Evolutionary conservation across 257 asterid species (phyloP).

Genomic region (Rubia yunnanensis): DNA sequence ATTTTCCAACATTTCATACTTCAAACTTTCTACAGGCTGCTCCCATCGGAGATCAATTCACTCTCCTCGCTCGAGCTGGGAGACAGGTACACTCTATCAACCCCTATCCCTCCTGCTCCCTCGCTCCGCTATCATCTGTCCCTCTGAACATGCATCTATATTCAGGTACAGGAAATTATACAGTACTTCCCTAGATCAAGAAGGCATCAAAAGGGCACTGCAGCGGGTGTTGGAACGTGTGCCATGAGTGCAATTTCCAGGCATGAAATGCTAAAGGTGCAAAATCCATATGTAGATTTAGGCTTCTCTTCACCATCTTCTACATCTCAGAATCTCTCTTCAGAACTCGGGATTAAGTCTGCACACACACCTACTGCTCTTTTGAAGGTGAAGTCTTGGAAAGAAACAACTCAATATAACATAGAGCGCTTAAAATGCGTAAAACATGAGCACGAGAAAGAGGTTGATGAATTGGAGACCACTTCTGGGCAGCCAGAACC

Average conservation of each 20-base stretch:
- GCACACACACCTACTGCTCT: too few species aligned
- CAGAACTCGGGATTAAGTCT: too few species aligned
- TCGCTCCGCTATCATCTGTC: not conserved
- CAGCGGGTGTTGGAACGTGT: slow-evolving; percentile 83
- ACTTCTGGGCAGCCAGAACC: too few species aligned
- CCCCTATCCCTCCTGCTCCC: not conserved
- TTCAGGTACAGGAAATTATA: slow-evolving; percentile 91
- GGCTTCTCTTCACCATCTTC: too few species aligned
- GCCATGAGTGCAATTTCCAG: slow-evolving; percentile 30
- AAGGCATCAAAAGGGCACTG: slow-evolving; percentile 70
- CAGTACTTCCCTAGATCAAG: slow-evolving; percentile 88
- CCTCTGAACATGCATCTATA: not conserved
- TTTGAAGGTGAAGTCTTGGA: too few species aligned
- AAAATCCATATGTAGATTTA: not conserved
- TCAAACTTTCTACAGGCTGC: slow-evolving; percentile 47
- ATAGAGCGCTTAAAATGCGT: too few species aligned
- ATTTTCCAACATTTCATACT: too few species aligned
- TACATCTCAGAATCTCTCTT: too few species aligned
- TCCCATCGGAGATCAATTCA: slow-evolving; percentile 59
- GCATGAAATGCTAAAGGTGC: slow-evolving; percentile 7
- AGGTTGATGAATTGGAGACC: too few species aligned
- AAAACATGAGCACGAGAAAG: too few species aligned
- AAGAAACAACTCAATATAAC: too few species aligned
- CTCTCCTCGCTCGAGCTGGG: slow-evolving; percentile 96
- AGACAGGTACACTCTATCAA: slow-evolving; percentile 53